These are phyloP conservation scores for Penicillium antarcticum DNA, from an alignment of 495 filamentous ascomycete genomes.

Conservation along the genomic window DNA sequence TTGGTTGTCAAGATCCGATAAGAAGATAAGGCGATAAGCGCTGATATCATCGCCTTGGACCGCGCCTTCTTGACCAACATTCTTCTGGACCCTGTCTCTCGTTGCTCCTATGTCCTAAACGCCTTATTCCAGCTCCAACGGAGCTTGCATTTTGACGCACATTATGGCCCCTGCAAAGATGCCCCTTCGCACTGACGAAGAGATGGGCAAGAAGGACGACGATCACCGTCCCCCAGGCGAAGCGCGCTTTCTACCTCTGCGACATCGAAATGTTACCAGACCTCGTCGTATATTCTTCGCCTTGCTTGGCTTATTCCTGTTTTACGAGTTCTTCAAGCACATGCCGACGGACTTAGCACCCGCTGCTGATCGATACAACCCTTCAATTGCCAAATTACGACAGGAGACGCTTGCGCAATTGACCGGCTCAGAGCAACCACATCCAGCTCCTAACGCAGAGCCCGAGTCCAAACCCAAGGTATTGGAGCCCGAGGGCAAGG, in stretches of 20 bases:
- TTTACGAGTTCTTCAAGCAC: slow-evolving; percentile 55
- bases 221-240: slow-evolving; percentile 47
- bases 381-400: slow-evolving; percentile 19
- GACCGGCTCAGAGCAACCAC: slow-evolving; percentile 3
- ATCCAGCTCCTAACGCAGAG: slow-evolving; percentile 3
- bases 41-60: background rate
- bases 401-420: slow-evolving; percentile 10
- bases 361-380: slow-evolving; percentile 27
- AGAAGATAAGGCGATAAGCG: slow-evolving; percentile 22
- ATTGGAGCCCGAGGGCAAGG: slow-evolving; percentile 11
- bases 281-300: slow-evolving; percentile 42
- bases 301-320: slow-evolving; percentile 36
- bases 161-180: slow-evolving; percentile 44
- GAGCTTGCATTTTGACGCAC: slow-evolving; percentile 15
- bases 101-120: background rate
- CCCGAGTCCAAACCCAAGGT: slow-evolving; percentile 18
- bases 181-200: slow-evolving; percentile 55
- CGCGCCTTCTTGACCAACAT: background rate
- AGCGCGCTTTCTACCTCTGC: slow-evolving; percentile 22
- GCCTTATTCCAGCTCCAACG: slow-evolving; percentile 9
- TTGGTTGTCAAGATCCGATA: slow-evolving; percentile 16
- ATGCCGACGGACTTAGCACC: slow-evolving; percentile 45
- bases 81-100: background rate
- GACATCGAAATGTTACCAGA: slow-evolving; percentile 33
- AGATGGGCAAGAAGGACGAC: slow-evolving; percentile 69